Conservation (phyloP, 2,329 filamentous ascomycete species). For the Shiraia sp. region DNA sequence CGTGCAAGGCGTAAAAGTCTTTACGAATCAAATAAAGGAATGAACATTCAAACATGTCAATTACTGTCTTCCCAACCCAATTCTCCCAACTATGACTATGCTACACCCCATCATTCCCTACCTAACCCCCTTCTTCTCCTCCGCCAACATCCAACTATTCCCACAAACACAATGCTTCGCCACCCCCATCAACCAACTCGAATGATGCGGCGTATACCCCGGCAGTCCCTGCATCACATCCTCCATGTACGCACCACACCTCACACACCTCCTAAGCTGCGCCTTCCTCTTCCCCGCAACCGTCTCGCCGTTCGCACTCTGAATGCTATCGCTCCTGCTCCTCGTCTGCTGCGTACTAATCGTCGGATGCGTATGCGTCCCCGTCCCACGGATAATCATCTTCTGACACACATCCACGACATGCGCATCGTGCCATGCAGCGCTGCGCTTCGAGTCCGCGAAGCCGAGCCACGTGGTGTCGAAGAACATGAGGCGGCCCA, state of each 20-base stretch:
- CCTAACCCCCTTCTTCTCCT: conserved; percentile 28
- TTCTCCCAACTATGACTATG: too few species aligned
- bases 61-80: too few species aligned
- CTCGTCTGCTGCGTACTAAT: conserved; percentile 7
- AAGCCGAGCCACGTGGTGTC: conserved; percentile 73
- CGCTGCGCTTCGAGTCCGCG: conserved; percentile 60
- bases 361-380: conserved; percentile 28
- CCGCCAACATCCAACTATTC: conserved; percentile 42
- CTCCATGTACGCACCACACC: conserved; percentile 53
- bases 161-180: conserved; percentile 46
- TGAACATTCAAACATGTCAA: too few species aligned
- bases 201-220: conserved; percentile 35
- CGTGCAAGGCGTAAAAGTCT: too few species aligned
- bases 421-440: conserved; percentile 64
- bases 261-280: conserved; percentile 46
- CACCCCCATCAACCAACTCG: conserved; percentile 42
- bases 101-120: too few species aligned
- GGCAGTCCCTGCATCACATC: conserved; percentile 43
- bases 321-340: conserved; percentile 28
- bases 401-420: conserved; percentile 63
- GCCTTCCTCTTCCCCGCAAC: conserved; percentile 19
- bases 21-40: too few species aligned
- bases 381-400: conserved; percentile 43
- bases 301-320: conserved; percentile 8
- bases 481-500: conserved; percentile 71